These are phyloP conservation scores for Monilinia laxa DNA, from an alignment of 2,329 filamentous ascomycete species.

Conservation along the genomic window DNA sequence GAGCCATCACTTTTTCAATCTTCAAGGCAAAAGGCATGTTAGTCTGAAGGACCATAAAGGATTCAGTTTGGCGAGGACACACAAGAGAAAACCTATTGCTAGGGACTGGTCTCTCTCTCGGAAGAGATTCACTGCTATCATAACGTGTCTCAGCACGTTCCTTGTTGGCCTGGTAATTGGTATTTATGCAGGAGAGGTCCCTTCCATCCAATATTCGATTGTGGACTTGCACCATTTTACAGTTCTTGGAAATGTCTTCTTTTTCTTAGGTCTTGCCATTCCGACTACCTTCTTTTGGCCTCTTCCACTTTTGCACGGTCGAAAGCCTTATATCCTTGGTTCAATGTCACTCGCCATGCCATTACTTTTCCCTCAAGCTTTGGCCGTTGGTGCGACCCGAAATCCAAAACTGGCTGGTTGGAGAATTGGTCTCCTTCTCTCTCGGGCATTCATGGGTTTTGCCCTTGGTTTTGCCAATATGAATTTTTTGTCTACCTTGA, in stretches of 20 bases:
- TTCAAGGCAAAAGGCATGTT: slow-evolving; percentile 54
- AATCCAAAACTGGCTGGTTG: slow-evolving; percentile 57
- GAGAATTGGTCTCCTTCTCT: slow-evolving; percentile 60
- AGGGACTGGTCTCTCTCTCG: slow-evolving; percentile 67
- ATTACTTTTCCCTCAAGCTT: slow-evolving; percentile 72
- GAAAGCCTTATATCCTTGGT: slow-evolving; percentile 73
- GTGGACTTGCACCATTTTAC: slow-evolving; percentile 66
- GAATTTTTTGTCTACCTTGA: slow-evolving; percentile 70
- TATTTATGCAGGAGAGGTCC: slow-evolving; percentile 75
- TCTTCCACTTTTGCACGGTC: slow-evolving; percentile 70
- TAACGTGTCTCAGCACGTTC: slow-evolving; percentile 72
- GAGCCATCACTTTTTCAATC: slow-evolving; percentile 39
- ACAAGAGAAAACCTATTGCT: slow-evolving; percentile 64
- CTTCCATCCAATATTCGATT: slow-evolving; percentile 76
- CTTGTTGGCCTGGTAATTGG: slow-evolving; percentile 69
- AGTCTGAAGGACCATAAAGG: slow-evolving; percentile 50
- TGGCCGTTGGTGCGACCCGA: slow-evolving; percentile 58
- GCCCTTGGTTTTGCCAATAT: slow-evolving; percentile 74
- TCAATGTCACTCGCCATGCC: slow-evolving; percentile 69
- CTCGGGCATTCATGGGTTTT: slow-evolving; percentile 65
- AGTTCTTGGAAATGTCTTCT: slow-evolving; percentile 70
- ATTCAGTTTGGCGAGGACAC: slow-evolving; percentile 54
- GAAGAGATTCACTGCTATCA: slow-evolving; percentile 66
- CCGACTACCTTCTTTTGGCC: slow-evolving; percentile 73
- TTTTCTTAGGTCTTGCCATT: slow-evolving; percentile 69